Evolutionary conservation across 768 basidiomycete genomes (phyloP).

Genomic region (Dacryopinax primogenitus): DNA sequence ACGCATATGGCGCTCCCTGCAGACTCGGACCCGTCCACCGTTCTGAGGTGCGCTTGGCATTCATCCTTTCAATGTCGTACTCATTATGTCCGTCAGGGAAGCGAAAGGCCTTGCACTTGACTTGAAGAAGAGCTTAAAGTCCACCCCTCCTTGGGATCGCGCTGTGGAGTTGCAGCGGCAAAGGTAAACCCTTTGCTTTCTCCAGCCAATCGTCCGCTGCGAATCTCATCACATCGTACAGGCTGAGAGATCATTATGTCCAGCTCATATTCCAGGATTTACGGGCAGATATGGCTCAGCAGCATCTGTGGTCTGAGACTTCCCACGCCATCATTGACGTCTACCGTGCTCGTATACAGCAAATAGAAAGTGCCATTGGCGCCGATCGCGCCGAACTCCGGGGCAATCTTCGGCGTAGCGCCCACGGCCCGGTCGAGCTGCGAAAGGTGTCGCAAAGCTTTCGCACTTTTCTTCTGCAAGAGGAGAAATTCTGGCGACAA

Average conservation of each 20-base stretch:
- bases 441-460: conserved; percentile 81
- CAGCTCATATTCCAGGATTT: conserved; percentile 56
- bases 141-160: conserved; percentile 61
- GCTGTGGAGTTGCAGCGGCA: conserved; percentile 79
- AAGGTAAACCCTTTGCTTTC: conserved; percentile 42
- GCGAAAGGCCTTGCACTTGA: not conserved
- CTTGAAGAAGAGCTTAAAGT: conserved; percentile 40
- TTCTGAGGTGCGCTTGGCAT: not conserved
- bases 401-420: conserved; percentile 9
- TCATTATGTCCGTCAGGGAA: not conserved
- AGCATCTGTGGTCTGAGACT: conserved; percentile 86
- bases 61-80: not conserved
- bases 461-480: conserved; percentile 74
- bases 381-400: conserved; percentile 1
- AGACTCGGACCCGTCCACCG: not conserved
- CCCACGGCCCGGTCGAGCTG: conserved; percentile 60
- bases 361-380: conserved; percentile 41
- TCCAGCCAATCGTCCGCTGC: not conserved
- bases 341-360: conserved; percentile 63
- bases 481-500: conserved; percentile 84
- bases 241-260: conserved; percentile 58
- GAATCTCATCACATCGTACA: conserved; percentile 23
- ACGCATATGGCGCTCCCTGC: not conserved
- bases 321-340: conserved; percentile 71
- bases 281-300: conserved; percentile 57